Evolutionary conservation across 208 protist species (phyloP), one percentile per base, ranked within the genome.

Genomic region (Wallacemonas rigidus): DNA sequence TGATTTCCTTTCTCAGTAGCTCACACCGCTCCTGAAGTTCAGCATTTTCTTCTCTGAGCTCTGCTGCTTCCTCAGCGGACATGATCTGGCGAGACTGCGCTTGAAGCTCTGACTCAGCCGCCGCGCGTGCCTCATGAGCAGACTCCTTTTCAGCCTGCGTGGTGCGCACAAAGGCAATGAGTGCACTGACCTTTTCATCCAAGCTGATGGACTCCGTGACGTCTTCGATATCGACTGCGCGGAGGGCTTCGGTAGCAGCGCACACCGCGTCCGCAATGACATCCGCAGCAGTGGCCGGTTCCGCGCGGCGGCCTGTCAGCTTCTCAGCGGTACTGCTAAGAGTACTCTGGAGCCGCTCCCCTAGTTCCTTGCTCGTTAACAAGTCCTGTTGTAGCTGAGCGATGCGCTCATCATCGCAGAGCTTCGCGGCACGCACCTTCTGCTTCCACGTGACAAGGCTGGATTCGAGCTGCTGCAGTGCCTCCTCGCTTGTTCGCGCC

Each of bases 11-110:
- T 2, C 89, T 73, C 26, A 96, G 73, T 44, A 94, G 69, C 36
- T 94, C 83, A 70, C 91, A 96, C 44, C 89, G 90, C 67, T 91
- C 82, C 70, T 92, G 86, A n/a, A 96, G 75, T 14, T 92, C 76
- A 6, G 6, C 48, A 69, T 88, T 92, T 44, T 83, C 79, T 9
- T 65, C 11, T 63, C 85, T 69, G 53, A 89, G 45, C 17, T 75
- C 67, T 1, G 36, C 12, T 8, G 71, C 47, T 3, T 61, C 68
- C n/a, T 86, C 77, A 14, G 62, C 51, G 5, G 44, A 45, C 9
- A 48, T 5, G 15, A 55, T 45, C 6, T 67, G 3, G 12, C 50
- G 6, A 35, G 53, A 17, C 14, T 54, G 17, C n/a, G 12, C 55
- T 54, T 3, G 7, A 7, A 15, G 40, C 43, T 65, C 4, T n/a